A percentile compares a stretch with the other conserved stretches of the same genome.
These are phyloP conservation scores for Candida awuae DNA, from an alignment of 805 yeast genomes.

Conservation along the genomic window DNA sequence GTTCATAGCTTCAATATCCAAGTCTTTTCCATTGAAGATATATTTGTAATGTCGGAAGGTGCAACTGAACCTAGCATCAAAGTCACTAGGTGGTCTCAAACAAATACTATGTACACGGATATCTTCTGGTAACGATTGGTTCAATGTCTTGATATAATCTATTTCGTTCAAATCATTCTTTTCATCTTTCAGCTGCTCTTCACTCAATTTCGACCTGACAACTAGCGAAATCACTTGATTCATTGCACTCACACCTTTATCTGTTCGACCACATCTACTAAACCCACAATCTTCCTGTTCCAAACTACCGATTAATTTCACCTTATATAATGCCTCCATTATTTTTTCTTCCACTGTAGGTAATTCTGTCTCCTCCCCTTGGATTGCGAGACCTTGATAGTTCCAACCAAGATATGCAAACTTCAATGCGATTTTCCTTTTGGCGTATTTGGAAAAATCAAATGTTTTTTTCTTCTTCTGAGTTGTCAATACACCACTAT, in stretches of 20 bases:
- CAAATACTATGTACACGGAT: conserved; percentile 77
- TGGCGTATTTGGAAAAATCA: conserved; percentile 55
- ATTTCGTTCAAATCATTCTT: conserved; percentile 58
- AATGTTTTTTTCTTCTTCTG: conserved; percentile 36
- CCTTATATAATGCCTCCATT: conserved; percentile 59
- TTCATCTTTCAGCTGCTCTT: conserved; percentile 54
- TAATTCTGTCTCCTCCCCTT: conserved; percentile 62
- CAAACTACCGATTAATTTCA: conserved; percentile 53
- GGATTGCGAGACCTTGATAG: conserved; percentile 84
- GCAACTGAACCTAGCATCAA: conserved; percentile 93
- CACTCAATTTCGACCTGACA: conserved; percentile 59
- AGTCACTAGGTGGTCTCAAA: conserved; percentile 70
- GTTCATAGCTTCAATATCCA: conserved; percentile 62
- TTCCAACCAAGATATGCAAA: conserved; percentile 94
- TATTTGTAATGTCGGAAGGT: conserved; percentile 79
- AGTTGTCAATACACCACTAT: neutral
- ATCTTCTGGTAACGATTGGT: conserved; percentile 72
- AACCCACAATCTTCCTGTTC: conserved; percentile 61
- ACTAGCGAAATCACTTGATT: conserved; percentile 81
- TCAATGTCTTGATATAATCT: conserved; percentile 67
- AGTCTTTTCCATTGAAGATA: conserved; percentile 47
- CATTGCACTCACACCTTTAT: conserved; percentile 95
- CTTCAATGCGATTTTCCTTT: conserved; percentile 66
- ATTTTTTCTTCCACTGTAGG: conserved; percentile 84
- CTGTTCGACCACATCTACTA: conserved; percentile 92